Conservation (phyloP, 164 flowering plant species). For the Tetrastigma voinierianum region DNA sequence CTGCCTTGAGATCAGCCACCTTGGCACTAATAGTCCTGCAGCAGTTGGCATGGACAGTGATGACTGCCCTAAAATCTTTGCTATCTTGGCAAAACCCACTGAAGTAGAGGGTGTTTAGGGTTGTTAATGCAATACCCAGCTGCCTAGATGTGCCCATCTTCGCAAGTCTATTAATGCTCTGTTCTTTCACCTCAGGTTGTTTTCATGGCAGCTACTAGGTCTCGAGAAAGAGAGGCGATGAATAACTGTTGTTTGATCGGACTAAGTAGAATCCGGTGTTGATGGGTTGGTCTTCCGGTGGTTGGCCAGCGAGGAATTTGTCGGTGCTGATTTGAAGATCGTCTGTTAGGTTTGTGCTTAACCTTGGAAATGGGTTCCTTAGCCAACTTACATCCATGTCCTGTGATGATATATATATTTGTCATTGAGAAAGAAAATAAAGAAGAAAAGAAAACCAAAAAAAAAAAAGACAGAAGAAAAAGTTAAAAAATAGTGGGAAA, state of each 20-base stretch:
- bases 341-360: conserved; percentile 26
- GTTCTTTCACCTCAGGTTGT: conserved; percentile 63
- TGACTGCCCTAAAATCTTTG: conserved; percentile 34
- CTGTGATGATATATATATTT: too few relatives aligned
- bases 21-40: conserved; percentile 63
- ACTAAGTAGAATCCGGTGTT: conserved; percentile 70
- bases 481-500: too few relatives aligned
- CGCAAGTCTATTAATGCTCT: conserved; percentile 50
- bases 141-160: conserved; percentile 17
- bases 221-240: conserved; percentile 38
- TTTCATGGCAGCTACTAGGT: conserved; percentile 50
- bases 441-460: not conserved
- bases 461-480: not conserved
- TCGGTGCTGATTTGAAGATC: conserved; percentile 69
- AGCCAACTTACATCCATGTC: conserved; percentile 77
- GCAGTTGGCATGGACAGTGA: conserved; percentile 73
- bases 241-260: conserved; percentile 60
- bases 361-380: conserved; percentile 44
- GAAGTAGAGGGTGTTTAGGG: conserved; percentile 47
- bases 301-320: conserved; percentile 33
- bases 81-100: conserved; percentile 64
- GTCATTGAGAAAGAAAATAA: too few relatives aligned
- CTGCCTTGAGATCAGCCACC: conserved; percentile 35
- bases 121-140: conserved; percentile 29
- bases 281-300: conserved; percentile 24